Percentiles rank a stretch among this genome's conserved stretches.
These are phyloP conservation scores for Cercospora sojina DNA, from an alignment of 2,329 filamentous ascomycete genomes.

Conservation along the genomic window DNA sequence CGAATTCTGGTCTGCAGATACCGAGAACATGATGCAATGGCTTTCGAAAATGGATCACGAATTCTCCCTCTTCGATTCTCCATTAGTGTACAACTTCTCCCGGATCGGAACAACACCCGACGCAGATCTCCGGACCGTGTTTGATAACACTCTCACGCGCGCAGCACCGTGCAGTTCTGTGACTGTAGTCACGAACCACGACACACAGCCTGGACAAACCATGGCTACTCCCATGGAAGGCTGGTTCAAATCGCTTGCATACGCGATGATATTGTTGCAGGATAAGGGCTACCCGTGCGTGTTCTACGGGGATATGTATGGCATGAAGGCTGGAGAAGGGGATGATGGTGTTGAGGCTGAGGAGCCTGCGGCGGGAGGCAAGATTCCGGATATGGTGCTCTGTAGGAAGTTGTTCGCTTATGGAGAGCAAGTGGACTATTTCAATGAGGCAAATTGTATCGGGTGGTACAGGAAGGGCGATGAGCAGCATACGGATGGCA, in stretches of 20 bases:
- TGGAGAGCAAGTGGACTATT: slow-evolving; percentile 63
- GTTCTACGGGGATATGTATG: slow-evolving; percentile 58
- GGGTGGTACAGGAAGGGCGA: slow-evolving; percentile 59
- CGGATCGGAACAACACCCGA: slow-evolving; percentile 49
- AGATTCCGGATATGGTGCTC: slow-evolving; percentile 57
- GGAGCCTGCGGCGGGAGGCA: slow-evolving; percentile 41
- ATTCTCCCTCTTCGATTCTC: slow-evolving; percentile 66
- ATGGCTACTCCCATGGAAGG: slow-evolving; percentile 62
- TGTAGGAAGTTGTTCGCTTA: slow-evolving; percentile 66
- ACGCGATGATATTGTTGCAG: slow-evolving; percentile 67
- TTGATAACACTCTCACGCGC: slow-evolving; percentile 26
- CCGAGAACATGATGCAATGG: slow-evolving; percentile 56
- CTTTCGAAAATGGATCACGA: slow-evolving; percentile 49
- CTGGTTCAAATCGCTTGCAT: slow-evolving; percentile 71
- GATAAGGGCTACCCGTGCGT: slow-evolving; percentile 62
- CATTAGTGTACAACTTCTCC: slow-evolving; percentile 66
- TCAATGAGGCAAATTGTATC: slow-evolving; percentile 60
- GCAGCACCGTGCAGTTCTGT: slow-evolving; percentile 21
- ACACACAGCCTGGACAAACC: slow-evolving; percentile 63
- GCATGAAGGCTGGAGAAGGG: slow-evolving; percentile 65
- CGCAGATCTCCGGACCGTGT: slow-evolving; percentile 55
- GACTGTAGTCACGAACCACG: slow-evolving; percentile 58
- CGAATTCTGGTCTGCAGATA: slow-evolving; percentile 65
- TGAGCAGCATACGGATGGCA: slow-evolving; percentile 49
- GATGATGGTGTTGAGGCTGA: slow-evolving; percentile 53